Evolutionary conservation across 208 protist species (phyloP).

Genomic region (Leishmania braziliensis): DNA sequence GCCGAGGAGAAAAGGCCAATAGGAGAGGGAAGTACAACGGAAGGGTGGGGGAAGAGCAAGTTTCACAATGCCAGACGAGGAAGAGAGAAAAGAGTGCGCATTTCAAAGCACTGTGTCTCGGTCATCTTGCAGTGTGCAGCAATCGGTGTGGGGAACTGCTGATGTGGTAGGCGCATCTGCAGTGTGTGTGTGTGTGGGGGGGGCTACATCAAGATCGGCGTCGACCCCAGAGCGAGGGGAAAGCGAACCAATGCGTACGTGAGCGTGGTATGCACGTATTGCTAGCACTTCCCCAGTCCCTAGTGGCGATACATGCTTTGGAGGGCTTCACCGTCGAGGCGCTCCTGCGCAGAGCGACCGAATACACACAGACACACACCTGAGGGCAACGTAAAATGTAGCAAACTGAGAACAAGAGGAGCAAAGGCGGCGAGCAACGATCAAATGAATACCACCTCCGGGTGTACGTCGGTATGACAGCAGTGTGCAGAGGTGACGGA

Average conservation of each 20-base stretch:
- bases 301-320: background rate
- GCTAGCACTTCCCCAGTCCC: background rate
- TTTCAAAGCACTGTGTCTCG: background rate
- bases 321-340: background rate
- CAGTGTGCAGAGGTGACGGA: background rate
- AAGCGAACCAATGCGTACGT: background rate
- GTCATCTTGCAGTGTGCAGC: background rate
- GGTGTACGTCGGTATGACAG: background rate
- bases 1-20: background rate
- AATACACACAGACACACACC: background rate
- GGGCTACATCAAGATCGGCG: background rate
- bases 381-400: background rate
- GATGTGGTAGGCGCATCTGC: background rate
- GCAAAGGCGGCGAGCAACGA: background rate
- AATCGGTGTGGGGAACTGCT: background rate
- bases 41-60: background rate
- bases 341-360: background rate
- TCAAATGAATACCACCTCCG: background rate
- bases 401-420: too few species aligned
- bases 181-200: background rate
- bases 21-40: background rate
- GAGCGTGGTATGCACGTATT: background rate
- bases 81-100: background rate
- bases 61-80: background rate
- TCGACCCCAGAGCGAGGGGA: background rate